Evolutionary conservation across 345 rosid genomes (phyloP), one percentile per base, ranked within the genome.

Genomic region (Lumnitzera racemosa): DNA sequence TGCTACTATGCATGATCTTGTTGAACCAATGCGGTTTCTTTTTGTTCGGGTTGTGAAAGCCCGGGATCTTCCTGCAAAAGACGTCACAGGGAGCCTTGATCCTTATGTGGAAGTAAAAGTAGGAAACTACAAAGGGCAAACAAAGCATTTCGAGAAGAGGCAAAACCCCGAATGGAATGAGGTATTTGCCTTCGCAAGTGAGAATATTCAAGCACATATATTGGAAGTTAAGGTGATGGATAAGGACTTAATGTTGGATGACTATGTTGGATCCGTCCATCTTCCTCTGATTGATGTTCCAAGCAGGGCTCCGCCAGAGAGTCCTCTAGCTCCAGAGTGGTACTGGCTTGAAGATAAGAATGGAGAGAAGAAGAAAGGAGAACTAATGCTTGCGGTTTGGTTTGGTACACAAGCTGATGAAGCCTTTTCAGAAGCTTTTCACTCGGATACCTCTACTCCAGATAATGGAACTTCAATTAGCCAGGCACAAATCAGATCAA

Each of bases 281-380:
- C 82, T 90, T 48, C 89, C 88, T 62, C 76, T 90, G 63, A 62
- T 72, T 27, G 94, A 84, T 55, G 65, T 95, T 29, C 97, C 99
- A 3, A 82, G 77, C 15, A 76, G 95, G 57, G 90, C 84, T 14
- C 88, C 91, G 1, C 80, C 92, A 0, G 96, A 95, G 16, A 90
- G 99, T 73, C 97, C 99, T 1, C 65, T 95, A 74, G 97, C 97
- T 23, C 86, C 99, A 11, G 90, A 95, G 72, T 95, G 99, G 97
- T 78, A 90, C 67, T 70, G 82, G 52, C 81, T 95, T 48, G 86
- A 82, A 64, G 85, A 88, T 63, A 72, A 73, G 72, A 78, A 83
- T 56, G 81, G 72, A 64, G 92, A 90, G 67, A 87, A 79, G 65
- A 52, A 47, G 49, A 76, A 64, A 46, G 96, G 95, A 12, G 99